Percentiles rank a stretch among this genome's conserved stretches.
These are phyloP conservation scores for Colletotrichum shisoi DNA, from an alignment of 2,329 filamentous ascomycete species.

Conservation along the genomic window DNA sequence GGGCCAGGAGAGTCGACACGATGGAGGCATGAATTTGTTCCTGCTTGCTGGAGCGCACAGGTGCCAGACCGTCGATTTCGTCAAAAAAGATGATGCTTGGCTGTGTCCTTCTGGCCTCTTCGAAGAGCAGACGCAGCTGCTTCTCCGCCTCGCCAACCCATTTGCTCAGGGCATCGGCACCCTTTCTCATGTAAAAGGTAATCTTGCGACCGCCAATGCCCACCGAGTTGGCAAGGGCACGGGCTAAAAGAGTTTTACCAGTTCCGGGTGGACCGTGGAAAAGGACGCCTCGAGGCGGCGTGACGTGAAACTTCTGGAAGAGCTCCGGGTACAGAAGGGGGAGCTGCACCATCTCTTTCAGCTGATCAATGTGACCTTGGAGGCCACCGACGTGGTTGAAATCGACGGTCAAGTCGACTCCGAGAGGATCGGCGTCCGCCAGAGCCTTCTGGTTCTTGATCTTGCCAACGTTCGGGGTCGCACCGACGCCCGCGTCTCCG, in stretches of 20 bases:
- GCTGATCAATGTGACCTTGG: slow-evolving; percentile 90
- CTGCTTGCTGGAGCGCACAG: slow-evolving; percentile 95
- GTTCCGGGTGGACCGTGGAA: slow-evolving; percentile 98
- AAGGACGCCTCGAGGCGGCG: slow-evolving; percentile 89
- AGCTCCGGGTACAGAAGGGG: slow-evolving; percentile 94
- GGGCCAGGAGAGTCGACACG: slow-evolving; percentile 87
- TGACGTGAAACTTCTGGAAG: slow-evolving; percentile 89
- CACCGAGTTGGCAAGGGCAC: slow-evolving; percentile 89
- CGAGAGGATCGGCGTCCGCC: slow-evolving; percentile 92
- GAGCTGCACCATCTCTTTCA: slow-evolving; percentile 98
- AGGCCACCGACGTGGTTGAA: slow-evolving; percentile 94
- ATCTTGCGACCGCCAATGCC: slow-evolving; percentile 91
- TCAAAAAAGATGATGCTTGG: slow-evolving; percentile 99
- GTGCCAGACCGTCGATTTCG: slow-evolving; percentile 95
- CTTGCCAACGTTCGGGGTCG: slow-evolving; percentile 84
- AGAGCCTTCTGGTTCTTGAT: slow-evolving; percentile 91
- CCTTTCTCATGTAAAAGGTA: slow-evolving; percentile 99
- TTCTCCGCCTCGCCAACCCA: slow-evolving; percentile 99
- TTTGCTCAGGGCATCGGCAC: slow-evolving; percentile 95
- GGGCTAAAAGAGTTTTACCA: slow-evolving; percentile 94
- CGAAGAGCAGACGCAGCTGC: slow-evolving; percentile 90
- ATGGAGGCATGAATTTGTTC: slow-evolving; percentile 99
- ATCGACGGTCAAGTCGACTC: slow-evolving; percentile 89
- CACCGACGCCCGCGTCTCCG: slow-evolving; percentile 49
- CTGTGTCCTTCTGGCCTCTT: slow-evolving; percentile 93